These are phyloP conservation scores for Diaporthe destruens DNA, from an alignment of 2,329 filamentous ascomycete genomes.

Conservation along the genomic window DNA sequence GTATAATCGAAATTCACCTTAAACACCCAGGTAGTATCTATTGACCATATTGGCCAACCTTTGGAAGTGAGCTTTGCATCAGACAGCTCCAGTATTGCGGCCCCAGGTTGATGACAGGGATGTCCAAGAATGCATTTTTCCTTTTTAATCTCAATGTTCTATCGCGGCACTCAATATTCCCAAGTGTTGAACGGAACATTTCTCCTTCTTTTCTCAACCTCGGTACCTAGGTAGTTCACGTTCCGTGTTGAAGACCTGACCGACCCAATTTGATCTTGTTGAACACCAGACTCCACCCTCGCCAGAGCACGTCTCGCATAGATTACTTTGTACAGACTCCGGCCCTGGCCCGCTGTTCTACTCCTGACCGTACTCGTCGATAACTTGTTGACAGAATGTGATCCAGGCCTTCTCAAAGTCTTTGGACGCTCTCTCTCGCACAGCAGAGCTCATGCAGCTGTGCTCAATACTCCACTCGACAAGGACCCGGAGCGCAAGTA, in stretches of 20 bases:
- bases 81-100: too few species aligned
- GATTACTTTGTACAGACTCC: background rate
- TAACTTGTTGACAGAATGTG: background rate
- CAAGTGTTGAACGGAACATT: background rate
- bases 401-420: constrained; percentile 1
- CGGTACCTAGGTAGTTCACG: too few species aligned
- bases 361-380: background rate
- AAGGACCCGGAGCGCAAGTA: constrained; percentile 79
- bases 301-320: too few species aligned
- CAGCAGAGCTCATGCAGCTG: constrained; percentile 59
- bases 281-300: background rate
- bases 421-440: background rate
- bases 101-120: too few species aligned
- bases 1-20: background rate
- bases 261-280: background rate
- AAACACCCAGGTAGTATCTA: too few species aligned
- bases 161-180: background rate
- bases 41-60: background rate
- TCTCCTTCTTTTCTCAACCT: too few species aligned
- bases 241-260: constrained; percentile 5
- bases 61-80: background rate
- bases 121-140: background rate
- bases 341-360: background rate
- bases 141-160: too few species aligned
- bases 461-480: constrained; percentile 73